Base-by-base conservation (phyloP, 2,329 filamentous ascomycete genomes). In the Diaporthe batatas region DNA sequence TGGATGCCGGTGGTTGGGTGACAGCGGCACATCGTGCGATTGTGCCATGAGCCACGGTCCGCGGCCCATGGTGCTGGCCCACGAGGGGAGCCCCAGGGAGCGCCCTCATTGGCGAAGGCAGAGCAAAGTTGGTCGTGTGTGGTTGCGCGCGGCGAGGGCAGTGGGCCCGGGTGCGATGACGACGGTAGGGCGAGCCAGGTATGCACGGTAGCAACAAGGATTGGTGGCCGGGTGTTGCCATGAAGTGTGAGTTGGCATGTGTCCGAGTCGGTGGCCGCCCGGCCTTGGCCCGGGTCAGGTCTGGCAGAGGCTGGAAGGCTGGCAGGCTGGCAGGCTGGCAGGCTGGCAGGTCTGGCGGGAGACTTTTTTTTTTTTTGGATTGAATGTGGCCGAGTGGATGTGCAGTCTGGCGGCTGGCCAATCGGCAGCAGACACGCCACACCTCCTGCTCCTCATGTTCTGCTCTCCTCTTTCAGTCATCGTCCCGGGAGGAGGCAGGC, bases 231-330 rank as follows among this genome's bases (percentile, higher is more conserved):
- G 68, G 49, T 70, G 68, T 70, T 70, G 55, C 68, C 55, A 70
- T 70, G 54, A 36, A 54, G 51, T 51, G 47, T 70, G 68, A 70
- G 68, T 53, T 70, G 68, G 68, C 68, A 70, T 70, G 55, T 62
- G 55, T 70, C 68, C 68, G 68, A 70, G 68, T 70, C 68, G 68
- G 68, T 70, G 68, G 68, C 68, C 68, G 42, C 44, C 68, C 68
- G 68, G 55, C 47, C 68, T 62, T 70, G 68, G 68, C 68, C 68
- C 68, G 68, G 68, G 47, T 53, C 54, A 62, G 25, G 39, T 62
- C 57, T 49, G 55, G 68, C 29, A n/a, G n/a, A 58, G 55, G n/a
- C 14, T 29, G 29, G 29, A 2, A 29, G 5, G n/a, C n/a, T 39
- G 36, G 36, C 36, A 39, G 36, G 36, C 57, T 49, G 55, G 68